Evolutionary conservation across 768 basidiomycete genomes (phyloP).

Genomic region (Pulveroboletus frians): DNA sequence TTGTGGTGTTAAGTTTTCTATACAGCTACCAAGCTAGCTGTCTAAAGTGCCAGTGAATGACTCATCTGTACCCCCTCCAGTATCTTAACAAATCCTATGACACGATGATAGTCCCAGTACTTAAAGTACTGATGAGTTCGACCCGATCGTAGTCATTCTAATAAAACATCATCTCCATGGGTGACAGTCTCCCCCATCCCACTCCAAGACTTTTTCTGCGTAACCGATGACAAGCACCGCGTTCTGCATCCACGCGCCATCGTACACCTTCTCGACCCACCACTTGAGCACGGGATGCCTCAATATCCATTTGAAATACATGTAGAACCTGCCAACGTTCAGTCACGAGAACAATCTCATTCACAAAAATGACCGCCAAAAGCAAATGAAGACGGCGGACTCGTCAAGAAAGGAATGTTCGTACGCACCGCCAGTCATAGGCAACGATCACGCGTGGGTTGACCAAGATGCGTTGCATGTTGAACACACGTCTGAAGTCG

Average conservation of each 20-base stretch:
- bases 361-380: too few species aligned
- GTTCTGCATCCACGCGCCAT: conserved; percentile 36
- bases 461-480: conserved; percentile 32
- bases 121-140: too few species aligned
- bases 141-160: too few species aligned
- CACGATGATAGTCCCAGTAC: too few species aligned
- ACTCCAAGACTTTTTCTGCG: conserved; percentile 11
- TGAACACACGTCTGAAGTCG: conserved; percentile 37
- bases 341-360: too few species aligned
- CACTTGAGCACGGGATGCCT: conserved; percentile 37
- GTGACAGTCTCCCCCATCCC: conserved; percentile 25
- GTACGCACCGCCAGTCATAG: conserved; percentile 20
- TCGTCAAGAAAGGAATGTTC: too few species aligned
- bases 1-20: too few species aligned
- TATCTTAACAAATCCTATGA: too few species aligned
- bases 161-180: conserved; percentile 9
- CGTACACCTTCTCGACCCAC: conserved; percentile 37
- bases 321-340: conserved; percentile 19
- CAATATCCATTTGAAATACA: conserved; percentile 34
- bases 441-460: conserved; percentile 37
- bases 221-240: conserved; percentile 36
- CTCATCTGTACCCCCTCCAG: too few species aligned
- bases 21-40: too few species aligned
- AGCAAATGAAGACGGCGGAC: too few species aligned
- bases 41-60: too few species aligned